Evolutionary conservation across 2,329 filamentous ascomycete genomes (phyloP).

Genomic region (Coniochaeta sp.): DNA sequence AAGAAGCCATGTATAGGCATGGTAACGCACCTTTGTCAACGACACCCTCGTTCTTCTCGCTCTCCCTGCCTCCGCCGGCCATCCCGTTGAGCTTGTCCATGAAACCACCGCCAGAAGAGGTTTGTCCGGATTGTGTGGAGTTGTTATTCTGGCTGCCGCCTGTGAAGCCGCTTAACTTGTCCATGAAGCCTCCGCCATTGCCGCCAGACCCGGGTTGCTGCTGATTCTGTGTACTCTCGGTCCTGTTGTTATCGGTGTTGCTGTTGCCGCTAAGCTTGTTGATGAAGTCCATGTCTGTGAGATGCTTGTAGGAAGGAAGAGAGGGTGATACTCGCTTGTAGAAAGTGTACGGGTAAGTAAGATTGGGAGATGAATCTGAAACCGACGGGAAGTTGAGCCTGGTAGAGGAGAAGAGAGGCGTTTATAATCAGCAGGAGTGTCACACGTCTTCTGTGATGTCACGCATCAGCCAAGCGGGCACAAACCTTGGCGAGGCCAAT

Average conservation of each 20-base stretch:
- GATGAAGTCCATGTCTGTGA: constrained; percentile 43
- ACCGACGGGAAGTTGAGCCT: no score
- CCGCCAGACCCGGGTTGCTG: neutral
- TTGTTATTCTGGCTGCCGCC: constrained; percentile 51
- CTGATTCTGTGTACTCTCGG: constrained; percentile 13
- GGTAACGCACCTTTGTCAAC: constrained; percentile 64
- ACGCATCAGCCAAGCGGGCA: neutral
- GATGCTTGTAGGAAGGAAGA: neutral
- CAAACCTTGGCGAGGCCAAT: neutral
- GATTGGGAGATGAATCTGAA: no score
- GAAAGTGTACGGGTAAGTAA: no score
- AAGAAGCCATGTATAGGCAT: neutral
- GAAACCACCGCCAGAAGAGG: constrained; percentile 40
- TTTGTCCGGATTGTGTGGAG: constrained; percentile 12
- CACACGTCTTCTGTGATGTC: neutral
- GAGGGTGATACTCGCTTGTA: neutral
- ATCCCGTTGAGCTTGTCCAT: constrained; percentile 63
- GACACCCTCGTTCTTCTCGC: constrained; percentile 76
- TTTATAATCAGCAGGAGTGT: neutral
- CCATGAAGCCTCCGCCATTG: constrained; percentile 46
- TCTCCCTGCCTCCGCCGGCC: constrained; percentile 64
- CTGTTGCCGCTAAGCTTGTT: constrained; percentile 39
- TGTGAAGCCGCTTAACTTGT: constrained; percentile 54
- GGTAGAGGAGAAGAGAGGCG: neutral
- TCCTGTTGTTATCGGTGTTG: constrained; percentile 6